These are phyloP conservation scores for Podaxis pistillaris DNA, from an alignment of 768 basidiomycete genomes.

Conservation along the genomic window DNA sequence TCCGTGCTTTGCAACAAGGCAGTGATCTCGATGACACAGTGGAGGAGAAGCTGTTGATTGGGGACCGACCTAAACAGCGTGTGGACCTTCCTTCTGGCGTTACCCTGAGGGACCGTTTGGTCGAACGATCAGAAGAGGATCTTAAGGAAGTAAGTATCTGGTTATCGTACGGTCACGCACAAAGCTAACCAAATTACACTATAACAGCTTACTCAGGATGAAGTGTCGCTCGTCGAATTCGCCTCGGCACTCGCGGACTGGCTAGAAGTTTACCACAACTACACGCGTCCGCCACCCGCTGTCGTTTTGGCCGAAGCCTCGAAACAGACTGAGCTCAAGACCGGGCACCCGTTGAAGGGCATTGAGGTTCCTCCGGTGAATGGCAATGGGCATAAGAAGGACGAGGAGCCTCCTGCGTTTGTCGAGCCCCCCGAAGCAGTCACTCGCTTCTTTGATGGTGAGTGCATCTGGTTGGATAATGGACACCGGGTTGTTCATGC, in stretches of 20 bases:
- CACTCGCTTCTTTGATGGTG: conserved; percentile 62
- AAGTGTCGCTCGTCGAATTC: conserved; percentile 56
- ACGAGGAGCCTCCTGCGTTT: conserved; percentile 67
- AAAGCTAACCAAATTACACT: conserved; percentile 14
- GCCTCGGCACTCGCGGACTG: conserved; percentile 64
- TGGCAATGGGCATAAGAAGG: conserved; percentile 60
- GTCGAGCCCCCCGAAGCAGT: conserved; percentile 59
- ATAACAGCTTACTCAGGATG: conserved; percentile 58
- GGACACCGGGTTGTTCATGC: background rate
- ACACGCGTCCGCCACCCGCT: conserved; percentile 67
- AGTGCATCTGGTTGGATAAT: conserved; percentile 10
- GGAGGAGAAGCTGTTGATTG: conserved; percentile 78
- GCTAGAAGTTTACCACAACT: conserved; percentile 75
- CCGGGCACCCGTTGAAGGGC: conserved; percentile 65
- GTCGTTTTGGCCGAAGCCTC: conserved; percentile 74
- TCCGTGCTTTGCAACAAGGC: conserved; percentile 72
- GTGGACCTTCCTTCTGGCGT: conserved; percentile 45
- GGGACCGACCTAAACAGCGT: conserved; percentile 73
- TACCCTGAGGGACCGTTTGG: conserved; percentile 59
- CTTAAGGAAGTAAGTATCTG: conserved; percentile 44
- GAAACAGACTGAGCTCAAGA: conserved; percentile 69
- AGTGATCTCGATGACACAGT: conserved; percentile 80
- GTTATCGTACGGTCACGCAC: background rate
- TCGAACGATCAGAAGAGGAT: conserved; percentile 47
- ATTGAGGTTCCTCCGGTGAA: conserved; percentile 49